Evolutionary conservation across 352 stramenopile genomes (phyloP).

Genomic region (Globisporangium emineosum): DNA sequence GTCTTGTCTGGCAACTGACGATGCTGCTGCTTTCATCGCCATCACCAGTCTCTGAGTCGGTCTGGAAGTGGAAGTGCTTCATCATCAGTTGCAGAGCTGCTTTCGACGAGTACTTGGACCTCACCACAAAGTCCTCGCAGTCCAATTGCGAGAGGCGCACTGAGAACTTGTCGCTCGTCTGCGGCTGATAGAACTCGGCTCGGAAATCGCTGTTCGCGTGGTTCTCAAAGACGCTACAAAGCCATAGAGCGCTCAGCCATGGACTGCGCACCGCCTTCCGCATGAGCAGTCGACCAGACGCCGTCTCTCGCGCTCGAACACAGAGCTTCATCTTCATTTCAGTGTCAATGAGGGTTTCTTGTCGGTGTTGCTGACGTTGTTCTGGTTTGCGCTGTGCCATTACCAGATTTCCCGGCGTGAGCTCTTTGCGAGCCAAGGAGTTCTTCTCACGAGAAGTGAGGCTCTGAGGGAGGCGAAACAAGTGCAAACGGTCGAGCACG

Average conservation of each 20-base stretch:
- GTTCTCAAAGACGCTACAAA: constrained; percentile 30
- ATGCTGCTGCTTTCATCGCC: neutral
- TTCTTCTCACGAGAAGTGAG: constrained; percentile 6
- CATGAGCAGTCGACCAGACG: constrained; percentile 29
- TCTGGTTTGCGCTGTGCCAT: neutral
- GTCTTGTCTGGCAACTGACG: constrained; percentile 15
- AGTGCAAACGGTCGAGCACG: constrained; percentile 59
- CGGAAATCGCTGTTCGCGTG: constrained; percentile 21
- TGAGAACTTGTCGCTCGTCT: constrained; percentile 22
- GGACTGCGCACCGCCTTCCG: constrained; percentile 33
- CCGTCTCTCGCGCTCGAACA: constrained; percentile 22
- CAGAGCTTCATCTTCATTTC: constrained; percentile 20
- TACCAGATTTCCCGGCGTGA: neutral
- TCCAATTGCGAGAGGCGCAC: constrained; percentile 21
- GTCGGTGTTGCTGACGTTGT: neutral
- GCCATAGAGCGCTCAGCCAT: constrained; percentile 25
- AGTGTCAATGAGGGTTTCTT: constrained; percentile 5
- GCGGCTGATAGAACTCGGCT: constrained; percentile 42
- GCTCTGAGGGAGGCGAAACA: constrained; percentile 35
- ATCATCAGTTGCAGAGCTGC: constrained; percentile 16
- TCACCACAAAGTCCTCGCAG: constrained; percentile 27
- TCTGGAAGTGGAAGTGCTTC: constrained; percentile 27
- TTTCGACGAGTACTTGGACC: constrained; percentile 11
- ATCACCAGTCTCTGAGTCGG: constrained; percentile 1
- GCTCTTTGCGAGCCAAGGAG: neutral